Evolutionary conservation across 495 filamentous ascomycete genomes (phyloP), one percentile per base, ranked within the genome.

Genomic region (Lasiosphaeria ovina): DNA sequence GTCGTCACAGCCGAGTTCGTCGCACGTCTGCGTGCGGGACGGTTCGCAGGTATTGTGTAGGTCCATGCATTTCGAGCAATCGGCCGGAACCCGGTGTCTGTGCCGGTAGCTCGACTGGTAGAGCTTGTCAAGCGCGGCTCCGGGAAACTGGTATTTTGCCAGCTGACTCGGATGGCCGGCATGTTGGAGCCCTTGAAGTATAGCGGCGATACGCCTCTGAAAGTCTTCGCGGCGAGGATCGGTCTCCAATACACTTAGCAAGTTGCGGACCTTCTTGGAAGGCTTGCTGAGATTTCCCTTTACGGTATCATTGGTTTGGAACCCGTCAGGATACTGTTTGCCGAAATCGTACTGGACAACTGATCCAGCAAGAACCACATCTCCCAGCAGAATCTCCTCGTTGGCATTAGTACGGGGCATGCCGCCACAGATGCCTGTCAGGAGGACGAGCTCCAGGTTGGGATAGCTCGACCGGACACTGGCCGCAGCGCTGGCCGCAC

Each of bases 361-460:
- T 6, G 48, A 55, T 2, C 68, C 71, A 55, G 75, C 77, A 36
- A 82, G 72, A 17, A 81, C 66, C 0, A 80, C 75, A 61, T 82
- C 78, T 4, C 79, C 78, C 2, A 81, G 70, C 14, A 76, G 55
- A 7, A 76, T 60, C 12, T 67, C 57, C 6, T 35, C 40, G 12
- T 50, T 36, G 9, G 35, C 62, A 5, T 42, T 42, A 2, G 44
- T 14, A n/a, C 24, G 45, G 4, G 72, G 74, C 3, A 69, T 61
- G 9, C 63, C 75, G 11, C 72, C 74, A 42, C 75, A 75, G 14
- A 77, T 63, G 6, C 74, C 74, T 3, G 74, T 71, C 31, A 76
- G 44, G 10, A 76, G 53, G 24, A 57, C 62, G 4, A 69, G 57
- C 54, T 51, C 31, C 12, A 75, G 45, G 35, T 54, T 42, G 11